These are phyloP conservation scores for Fragilaria radians DNA, from an alignment of 108 stramenopile species.

Conservation along the genomic window DNA sequence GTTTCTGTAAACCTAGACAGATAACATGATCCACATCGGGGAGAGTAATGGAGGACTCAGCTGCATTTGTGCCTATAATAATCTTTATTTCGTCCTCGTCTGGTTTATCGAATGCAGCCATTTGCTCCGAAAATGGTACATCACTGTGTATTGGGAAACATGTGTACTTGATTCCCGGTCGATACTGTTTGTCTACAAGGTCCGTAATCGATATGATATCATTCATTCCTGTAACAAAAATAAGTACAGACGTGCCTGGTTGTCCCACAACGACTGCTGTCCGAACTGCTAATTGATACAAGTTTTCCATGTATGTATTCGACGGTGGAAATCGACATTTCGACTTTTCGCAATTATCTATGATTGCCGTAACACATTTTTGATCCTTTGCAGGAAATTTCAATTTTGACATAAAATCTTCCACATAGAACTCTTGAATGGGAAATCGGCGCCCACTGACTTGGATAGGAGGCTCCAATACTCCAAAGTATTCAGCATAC, in stretches of 20 bases:
- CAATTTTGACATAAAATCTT: slow-evolving; percentile 48
- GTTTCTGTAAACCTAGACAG: slow-evolving; percentile 81
- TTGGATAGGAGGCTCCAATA: slow-evolving; percentile 53
- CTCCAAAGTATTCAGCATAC: slow-evolving; percentile 78
- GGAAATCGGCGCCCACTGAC: slow-evolving; percentile 75
- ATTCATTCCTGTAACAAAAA: slow-evolving; percentile 95
- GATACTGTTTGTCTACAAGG: slow-evolving; percentile 43
- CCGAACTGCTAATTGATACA: slow-evolving; percentile 36
- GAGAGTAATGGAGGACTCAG: slow-evolving; percentile 94
- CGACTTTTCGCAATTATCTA: slow-evolving; percentile 33
- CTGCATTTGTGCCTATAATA: slow-evolving; percentile 96
- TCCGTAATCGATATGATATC: slow-evolving; percentile 91
- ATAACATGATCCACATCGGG: slow-evolving; percentile 95
- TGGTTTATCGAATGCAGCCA: slow-evolving; percentile 70
- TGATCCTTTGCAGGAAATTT: slow-evolving; percentile 30
- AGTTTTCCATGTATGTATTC: slow-evolving; percentile 25
- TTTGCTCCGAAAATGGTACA: slow-evolving; percentile 89
- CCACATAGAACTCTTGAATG: slow-evolving; percentile 72
- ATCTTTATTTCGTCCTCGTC: slow-evolving; percentile 71
- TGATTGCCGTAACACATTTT: slow-evolving; percentile 31
- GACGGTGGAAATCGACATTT: slow-evolving; percentile 47
- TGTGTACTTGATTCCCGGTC: slow-evolving; percentile 32
- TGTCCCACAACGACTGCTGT: slow-evolving; percentile 47
- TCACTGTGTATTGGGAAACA: slow-evolving; percentile 91
- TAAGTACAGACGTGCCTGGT: slow-evolving; percentile 77